Base-by-base conservation (phyloP, 2,329 filamentous ascomycete genomes). In the Setomelanomma holmii region DNA sequence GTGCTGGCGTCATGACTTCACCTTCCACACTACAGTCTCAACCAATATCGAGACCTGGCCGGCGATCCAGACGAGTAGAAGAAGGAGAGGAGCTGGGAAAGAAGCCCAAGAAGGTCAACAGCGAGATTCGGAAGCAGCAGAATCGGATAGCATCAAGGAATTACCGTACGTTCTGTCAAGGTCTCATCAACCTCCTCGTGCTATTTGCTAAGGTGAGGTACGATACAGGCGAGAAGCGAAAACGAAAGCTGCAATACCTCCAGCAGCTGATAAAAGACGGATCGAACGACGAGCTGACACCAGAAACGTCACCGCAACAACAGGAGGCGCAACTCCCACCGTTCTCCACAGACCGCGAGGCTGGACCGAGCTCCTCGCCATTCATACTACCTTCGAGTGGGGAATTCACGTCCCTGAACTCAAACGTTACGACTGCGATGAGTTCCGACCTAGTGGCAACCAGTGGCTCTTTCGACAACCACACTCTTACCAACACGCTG, bases 111-210 rank as follows among this genome's bases (percentile, higher is more conserved):
- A 74, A 73, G 40, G 63, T 60, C 41, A 73, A 74, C 42, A 74
- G 71, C 53, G 71, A 74, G 53, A 61, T 67, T 52, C 66, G 71
- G 19, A 74, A 74, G 51, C 69, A 71, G 46, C 71, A 74, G 47
- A 74, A 74, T 33, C 64, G 71, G 45, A 72, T 73, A 61, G 71
- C 71, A 24, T 74, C 71, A 16, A 67, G 69, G 17, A 74, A 74
- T 34, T 74, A 74, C 51, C 62, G 71, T 73, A 61, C 23, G 70
- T 60, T 33, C 7, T 19, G n/a, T 11, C n/a, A n/a, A n/a, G n/a
- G n/a, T n/a, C n/a, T n/a, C n/a, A n/a, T n/a, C n/a, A n/a, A n/a
- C n/a, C n/a, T n/a, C n/a, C n/a, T n/a, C n/a, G n/a, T 39, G 11
- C 4, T n/a, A 19, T n/a, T 21, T n/a, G 6, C 60, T 66, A 42